Conservation (phyloP, 352 stramenopile species). For the Phytophthora rubi region DNA sequence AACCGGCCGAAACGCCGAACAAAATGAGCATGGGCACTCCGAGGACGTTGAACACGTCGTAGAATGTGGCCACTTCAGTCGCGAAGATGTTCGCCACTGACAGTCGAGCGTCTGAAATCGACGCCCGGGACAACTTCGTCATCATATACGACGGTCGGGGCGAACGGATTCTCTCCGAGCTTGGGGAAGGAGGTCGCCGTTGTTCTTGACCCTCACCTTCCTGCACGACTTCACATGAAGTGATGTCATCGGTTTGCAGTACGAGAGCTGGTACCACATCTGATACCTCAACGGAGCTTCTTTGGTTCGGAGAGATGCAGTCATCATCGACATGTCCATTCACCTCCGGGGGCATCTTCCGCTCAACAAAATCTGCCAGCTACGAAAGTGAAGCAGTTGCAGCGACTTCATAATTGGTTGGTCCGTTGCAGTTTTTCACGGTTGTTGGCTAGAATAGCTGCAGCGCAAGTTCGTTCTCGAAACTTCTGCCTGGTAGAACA, state of each 20-base stretch:
- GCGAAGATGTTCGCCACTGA: not conserved
- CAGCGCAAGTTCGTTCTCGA: not conserved
- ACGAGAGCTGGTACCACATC: constrained; percentile 5
- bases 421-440: not conserved
- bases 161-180: not conserved
- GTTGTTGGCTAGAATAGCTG: not conserved
- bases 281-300: not conserved
- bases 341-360: not conserved
- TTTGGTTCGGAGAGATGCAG: not conserved
- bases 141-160: not conserved
- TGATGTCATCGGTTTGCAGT: constrained; percentile 16
- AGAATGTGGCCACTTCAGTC: constrained; percentile 18
- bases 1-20: constrained; percentile 33
- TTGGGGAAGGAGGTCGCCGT: not conserved
- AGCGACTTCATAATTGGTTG: not conserved
- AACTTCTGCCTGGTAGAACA: not conserved
- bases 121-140: not conserved
- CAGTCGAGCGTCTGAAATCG: not conserved
- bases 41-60: constrained; percentile 34
- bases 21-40: constrained; percentile 38
- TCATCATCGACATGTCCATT: not conserved
- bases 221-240: not conserved
- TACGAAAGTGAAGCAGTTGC: not conserved
- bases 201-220: not conserved
- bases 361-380: not conserved